These are phyloP conservation scores for Fusarium xyrophilum DNA, from an alignment of 2,329 filamentous ascomycete species.

Conservation along the genomic window DNA sequence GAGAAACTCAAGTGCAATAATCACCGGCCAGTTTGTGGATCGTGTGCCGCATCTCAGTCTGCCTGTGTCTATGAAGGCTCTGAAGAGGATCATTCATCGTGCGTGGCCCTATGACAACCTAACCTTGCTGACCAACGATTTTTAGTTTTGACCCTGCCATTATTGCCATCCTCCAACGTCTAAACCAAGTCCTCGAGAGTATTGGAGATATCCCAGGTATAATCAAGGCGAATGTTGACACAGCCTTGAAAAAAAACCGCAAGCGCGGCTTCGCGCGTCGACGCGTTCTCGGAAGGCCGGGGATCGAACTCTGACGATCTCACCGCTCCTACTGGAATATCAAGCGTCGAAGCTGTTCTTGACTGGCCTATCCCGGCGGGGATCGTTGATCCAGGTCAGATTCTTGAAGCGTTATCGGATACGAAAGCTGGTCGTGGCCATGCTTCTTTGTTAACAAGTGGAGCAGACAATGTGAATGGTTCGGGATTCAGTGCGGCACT, in stretches of 20 bases:
- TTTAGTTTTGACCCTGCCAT: neutral
- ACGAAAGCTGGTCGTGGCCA: neutral
- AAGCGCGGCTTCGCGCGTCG: neutral
- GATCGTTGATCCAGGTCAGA: neutral
- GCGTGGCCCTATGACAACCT: neutral
- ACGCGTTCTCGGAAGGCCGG: neutral
- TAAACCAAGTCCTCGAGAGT: neutral
- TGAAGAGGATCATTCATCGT: neutral
- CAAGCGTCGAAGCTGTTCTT: neutral
- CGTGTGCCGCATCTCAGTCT: neutral
- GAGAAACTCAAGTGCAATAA: neutral
- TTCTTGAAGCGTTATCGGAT: neutral
- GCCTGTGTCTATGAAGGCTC: neutral
- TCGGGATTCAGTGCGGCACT: accelerated
- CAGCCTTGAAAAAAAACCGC: neutral
- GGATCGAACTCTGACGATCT: neutral
- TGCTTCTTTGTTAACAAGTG: neutral
- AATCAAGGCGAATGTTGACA: neutral
- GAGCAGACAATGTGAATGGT: neutral
- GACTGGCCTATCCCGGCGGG: neutral
- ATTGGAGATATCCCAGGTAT: neutral
- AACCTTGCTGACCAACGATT: neutral
- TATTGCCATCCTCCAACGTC: neutral
- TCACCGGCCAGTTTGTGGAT: neutral
- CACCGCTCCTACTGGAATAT: neutral